phyloP scores from a whole-genome alignment of 1,284 basidiomycete genomes.

The Malassezia equina region DNA sequence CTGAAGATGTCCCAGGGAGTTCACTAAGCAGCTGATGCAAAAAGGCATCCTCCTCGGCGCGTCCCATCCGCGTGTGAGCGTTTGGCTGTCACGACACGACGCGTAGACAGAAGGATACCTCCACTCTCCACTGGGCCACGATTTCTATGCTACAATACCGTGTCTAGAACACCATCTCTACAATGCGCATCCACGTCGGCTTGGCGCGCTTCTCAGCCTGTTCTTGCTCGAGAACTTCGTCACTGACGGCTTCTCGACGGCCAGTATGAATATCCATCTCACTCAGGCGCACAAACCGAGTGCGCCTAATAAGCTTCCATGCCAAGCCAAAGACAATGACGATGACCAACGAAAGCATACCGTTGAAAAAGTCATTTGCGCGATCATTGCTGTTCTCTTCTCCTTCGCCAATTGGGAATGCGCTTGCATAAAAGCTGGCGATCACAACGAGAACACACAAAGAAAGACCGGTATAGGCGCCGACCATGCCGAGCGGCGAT shows the following conservation, averaged over 20 bases:
- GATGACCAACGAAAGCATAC: slow-evolving; percentile 48
- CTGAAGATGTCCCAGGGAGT: background rate
- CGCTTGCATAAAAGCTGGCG: slow-evolving; percentile 26
- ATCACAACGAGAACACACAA: slow-evolving; percentile 34
- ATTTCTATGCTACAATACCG: slow-evolving; percentile 26
- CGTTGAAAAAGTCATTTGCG: slow-evolving; percentile 52
- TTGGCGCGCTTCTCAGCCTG: slow-evolving; percentile 29
- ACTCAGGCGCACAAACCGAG: slow-evolving; percentile 23
- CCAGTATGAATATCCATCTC: slow-evolving; percentile 45
- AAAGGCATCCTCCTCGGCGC: background rate
- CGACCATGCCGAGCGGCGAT: slow-evolving; percentile 51
- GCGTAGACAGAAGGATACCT: background rate
- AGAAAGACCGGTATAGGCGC: slow-evolving; percentile 50
- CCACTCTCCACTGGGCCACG: no score
- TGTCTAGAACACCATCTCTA: slow-evolving; percentile 25
- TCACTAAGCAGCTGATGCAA: background rate
- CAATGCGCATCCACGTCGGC: slow-evolving; percentile 29
- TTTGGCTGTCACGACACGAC: no score
- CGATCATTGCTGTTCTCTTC: slow-evolving; percentile 25
- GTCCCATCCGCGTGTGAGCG: background rate
- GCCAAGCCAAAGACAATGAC: slow-evolving; percentile 25
- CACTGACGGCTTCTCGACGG: slow-evolving; percentile 30
- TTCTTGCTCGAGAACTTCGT: slow-evolving; percentile 38
- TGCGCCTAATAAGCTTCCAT: slow-evolving; percentile 28
- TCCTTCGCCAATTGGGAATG: slow-evolving; percentile 40